Conservation (phyloP, 2,329 filamentous ascomycete genomes). For the Colletotrichum horii region DNA sequence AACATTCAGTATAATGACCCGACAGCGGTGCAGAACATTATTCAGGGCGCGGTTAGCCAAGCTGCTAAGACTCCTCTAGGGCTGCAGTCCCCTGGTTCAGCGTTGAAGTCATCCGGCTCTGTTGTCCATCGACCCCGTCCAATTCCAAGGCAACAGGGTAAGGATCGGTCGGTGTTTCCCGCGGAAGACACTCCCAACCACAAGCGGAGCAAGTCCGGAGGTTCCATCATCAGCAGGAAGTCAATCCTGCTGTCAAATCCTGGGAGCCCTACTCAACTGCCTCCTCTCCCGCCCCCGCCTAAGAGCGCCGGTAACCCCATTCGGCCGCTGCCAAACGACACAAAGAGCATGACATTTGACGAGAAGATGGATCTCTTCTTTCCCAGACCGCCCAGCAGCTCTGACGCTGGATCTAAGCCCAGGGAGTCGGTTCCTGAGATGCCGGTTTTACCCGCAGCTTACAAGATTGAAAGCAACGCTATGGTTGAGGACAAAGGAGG, state of each 20-base stretch:
- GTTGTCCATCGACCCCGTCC: constrained; percentile 62
- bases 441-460: constrained; percentile 40
- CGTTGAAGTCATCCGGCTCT: constrained; percentile 36
- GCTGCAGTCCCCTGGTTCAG: neutral
- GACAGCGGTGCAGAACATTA: constrained; percentile 51
- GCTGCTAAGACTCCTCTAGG: constrained; percentile 24
- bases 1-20: constrained; percentile 62
- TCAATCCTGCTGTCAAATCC: constrained; percentile 49
- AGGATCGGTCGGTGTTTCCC: constrained; percentile 53
- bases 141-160: constrained; percentile 53
- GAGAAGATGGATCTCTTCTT: constrained; percentile 62
- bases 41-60: constrained; percentile 46
- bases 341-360: constrained; percentile 63
- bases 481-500: constrained; percentile 23
- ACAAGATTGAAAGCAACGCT: constrained; percentile 25
- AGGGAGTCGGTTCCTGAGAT: constrained; percentile 46
- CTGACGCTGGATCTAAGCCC: neutral
- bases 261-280: constrained; percentile 54
- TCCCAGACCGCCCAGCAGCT: constrained; percentile 32
- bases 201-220: constrained; percentile 54
- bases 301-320: constrained; percentile 42
- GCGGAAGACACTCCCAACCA: constrained; percentile 48
- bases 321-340: constrained; percentile 54
- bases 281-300: constrained; percentile 55
- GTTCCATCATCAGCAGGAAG: constrained; percentile 49